Base-by-base conservation (phyloP, 306 rosid genomes). In the Vigna radiata region DNA sequence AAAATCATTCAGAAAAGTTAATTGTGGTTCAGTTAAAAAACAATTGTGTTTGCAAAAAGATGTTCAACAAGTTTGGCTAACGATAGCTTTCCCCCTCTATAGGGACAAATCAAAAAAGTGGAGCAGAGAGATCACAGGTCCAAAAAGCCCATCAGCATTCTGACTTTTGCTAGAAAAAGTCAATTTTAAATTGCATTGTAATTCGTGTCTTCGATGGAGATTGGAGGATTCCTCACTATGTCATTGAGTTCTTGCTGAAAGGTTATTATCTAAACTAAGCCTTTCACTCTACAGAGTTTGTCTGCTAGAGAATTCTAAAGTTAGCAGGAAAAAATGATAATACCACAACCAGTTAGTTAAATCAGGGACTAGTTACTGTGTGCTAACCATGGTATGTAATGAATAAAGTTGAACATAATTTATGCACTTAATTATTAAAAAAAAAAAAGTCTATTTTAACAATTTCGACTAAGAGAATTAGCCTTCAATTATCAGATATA, bases 81-180 rank as follows among this genome's bases (percentile, higher is more conserved):
- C 19, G 23, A 23, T 44, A 6, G 73, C 49, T 63, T 72, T 63
- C 46, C 39, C 74, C 68, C 77, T 70, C 55, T 54, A 63, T 70
- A 62, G 78, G 73, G 72, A 81, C 81, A 68, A 75, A 58, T 29
- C 71, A 27, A 60, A 62, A 79, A 79, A 79, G 73, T 50, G 71
- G 2, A 61, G 25, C 19, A 25, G 37, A 77, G 69, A 29, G 59
- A 68, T 18, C 64, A 66, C 44, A 65, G 33, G 19, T 49, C 63
- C 66, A 60, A 60, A 75, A 68, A 76, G 46, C 46, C 58, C 54
- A 18, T 55, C 18, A 75, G 8, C 82, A 46, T 70, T 78, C 62
- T 76, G 63, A 84, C 82, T 66, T 79, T 65, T 14, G 11, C 44
- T 39, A 56, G 15, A 54, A 2, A 33, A 56, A 70, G 77, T 71